Evolutionary conservation across 2,329 filamentous ascomycete species (phyloP).

Genomic region (Paecilomyces fulvus): DNA sequence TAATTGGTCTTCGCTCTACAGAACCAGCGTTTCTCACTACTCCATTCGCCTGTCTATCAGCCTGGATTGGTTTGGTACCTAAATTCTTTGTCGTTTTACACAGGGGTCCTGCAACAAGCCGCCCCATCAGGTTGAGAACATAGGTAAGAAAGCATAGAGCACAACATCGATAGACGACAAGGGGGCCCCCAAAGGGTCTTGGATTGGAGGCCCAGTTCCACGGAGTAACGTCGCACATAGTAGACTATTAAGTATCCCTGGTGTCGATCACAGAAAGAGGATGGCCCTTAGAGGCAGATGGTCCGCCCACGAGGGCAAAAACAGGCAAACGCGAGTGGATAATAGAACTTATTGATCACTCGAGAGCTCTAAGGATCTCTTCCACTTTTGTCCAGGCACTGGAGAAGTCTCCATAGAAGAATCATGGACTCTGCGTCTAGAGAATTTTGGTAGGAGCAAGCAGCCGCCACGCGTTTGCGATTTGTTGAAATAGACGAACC

Average conservation of each 20-base stretch:
- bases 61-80: conserved; percentile 13
- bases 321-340: background rate
- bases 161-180: conserved; percentile 12
- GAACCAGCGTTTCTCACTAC: background rate
- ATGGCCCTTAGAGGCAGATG: background rate
- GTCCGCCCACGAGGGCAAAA: background rate
- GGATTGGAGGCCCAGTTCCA: conserved; percentile 26
- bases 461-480: background rate
- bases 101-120: conserved; percentile 25
- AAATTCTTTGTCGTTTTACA: conserved; percentile 18
- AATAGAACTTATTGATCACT: background rate
- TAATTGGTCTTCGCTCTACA: background rate
- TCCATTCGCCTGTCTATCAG: conserved; percentile 1
- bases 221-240: conserved; percentile 30
- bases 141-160: conserved; percentile 8
- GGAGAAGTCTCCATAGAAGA: background rate
- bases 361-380: background rate
- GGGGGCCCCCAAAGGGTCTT: conserved; percentile 11
- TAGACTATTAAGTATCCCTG: background rate
- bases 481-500: background rate
- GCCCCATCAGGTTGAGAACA: conserved; percentile 17
- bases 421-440: background rate
- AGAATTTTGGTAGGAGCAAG: background rate
- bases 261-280: background rate
- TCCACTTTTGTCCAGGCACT: background rate